Evolutionary conservation across 2,329 filamentous ascomycete genomes (phyloP), one percentile per base, ranked within the genome.

Genomic region (Colletotrichum sp.): DNA sequence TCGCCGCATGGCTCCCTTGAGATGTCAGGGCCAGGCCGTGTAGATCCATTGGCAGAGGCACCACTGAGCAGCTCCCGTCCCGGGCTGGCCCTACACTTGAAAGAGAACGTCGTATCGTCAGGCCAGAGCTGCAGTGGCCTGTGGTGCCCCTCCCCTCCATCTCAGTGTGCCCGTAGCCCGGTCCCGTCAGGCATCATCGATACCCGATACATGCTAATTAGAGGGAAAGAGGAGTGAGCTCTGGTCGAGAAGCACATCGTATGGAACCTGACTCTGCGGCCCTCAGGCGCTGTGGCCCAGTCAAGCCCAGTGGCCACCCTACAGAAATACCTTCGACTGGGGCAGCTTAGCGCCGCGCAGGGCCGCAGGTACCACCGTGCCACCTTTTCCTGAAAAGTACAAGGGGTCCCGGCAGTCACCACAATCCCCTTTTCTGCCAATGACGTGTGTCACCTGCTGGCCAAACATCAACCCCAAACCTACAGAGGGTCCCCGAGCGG

Each of bases 391-490:
- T 74, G 70, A 65, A 74, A 73, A 74, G 48, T 74, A 74, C 70
- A 76, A 69, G 74, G 73, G 71, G 74, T 74, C 73, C 69, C 74
- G 74, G 74, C 70, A 74, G 74, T 74, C 74, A 76, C 74, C 71
- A 34, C 71, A 70, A 73, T 75, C 74, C 71, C 74, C 74, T 74
- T 75, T 76, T 76, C 74, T 76, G 74, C 74, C 74, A 76, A 76
- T 76, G 74, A 76, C 74, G 74, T 76, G 74, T 76, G 74, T 76
- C 74, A 76, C 71, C 74, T 76, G 74, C 70, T 75, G 71, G 60
- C 74, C 59, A 74, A 74, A 76, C 74, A 68, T 76, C 70, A 68
- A 76, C 65, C 70, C 74, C 74, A 76, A 76, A 76, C 74, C 71
- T 76, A 69, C 74, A 65, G 74, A 76, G 74, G 64, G 59, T 69